A percentile compares a stretch with the other conserved stretches of the same genome.
Conservation (phyloP, 1,284 basidiomycete species). For the Microbotryum scabiosae region DNA sequence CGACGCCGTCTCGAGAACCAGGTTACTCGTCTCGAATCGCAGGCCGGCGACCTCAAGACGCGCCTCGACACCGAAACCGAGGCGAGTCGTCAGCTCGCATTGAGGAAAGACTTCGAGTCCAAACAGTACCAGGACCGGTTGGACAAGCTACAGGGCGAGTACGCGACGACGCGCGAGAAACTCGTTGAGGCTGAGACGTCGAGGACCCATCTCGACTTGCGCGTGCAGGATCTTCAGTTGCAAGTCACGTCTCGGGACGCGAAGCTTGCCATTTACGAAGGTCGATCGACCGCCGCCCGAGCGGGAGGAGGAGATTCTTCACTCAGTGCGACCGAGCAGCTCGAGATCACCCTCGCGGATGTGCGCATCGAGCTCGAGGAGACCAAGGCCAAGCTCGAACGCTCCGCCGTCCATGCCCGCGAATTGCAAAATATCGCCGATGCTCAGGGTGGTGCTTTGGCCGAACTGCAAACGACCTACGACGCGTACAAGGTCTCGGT, state of each 20-base stretch:
- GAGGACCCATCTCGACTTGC: constrained; percentile 68
- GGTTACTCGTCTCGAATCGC: constrained; percentile 64
- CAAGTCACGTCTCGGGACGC: constrained; percentile 68
- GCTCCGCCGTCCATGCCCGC: constrained; percentile 61
- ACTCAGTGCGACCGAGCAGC: constrained; percentile 60
- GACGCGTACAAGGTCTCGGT: constrained; percentile 67
- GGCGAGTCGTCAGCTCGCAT: constrained; percentile 55
- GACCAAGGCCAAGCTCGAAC: constrained; percentile 61
- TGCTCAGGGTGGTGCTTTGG: constrained; percentile 67
- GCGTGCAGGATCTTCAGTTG: constrained; percentile 59
- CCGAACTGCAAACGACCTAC: constrained; percentile 58
- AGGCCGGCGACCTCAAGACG: constrained; percentile 64
- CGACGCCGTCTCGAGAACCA: constrained; percentile 68
- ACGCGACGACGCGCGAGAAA: constrained; percentile 61
- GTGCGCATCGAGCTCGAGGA: constrained; percentile 64
- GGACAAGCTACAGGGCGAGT: constrained; percentile 60
- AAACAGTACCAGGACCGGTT: constrained; percentile 65
- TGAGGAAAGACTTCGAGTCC: constrained; percentile 71
- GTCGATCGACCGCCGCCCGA: constrained; percentile 45
- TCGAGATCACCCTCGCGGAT: constrained; percentile 76
- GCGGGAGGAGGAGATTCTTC: constrained; percentile 42
- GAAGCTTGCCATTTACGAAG: constrained; percentile 78
- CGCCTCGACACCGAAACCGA: constrained; percentile 76
- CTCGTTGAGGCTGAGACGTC: constrained; percentile 69
- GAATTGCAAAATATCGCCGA: constrained; percentile 77